Evolutionary conservation across 768 basidiomycete genomes (phyloP).

Genomic region (Hericium rajendrae): DNA sequence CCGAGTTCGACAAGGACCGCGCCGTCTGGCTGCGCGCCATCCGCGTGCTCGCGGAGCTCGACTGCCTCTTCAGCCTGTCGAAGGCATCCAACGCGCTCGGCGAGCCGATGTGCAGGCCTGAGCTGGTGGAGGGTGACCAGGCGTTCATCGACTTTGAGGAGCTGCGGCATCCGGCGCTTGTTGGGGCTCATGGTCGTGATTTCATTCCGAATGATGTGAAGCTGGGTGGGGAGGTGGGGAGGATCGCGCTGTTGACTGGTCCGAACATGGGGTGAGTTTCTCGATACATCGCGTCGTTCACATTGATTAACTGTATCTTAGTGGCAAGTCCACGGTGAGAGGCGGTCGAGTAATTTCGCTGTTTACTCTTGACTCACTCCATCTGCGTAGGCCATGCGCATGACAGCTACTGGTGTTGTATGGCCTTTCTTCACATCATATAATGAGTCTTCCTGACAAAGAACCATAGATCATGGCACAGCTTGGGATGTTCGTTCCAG

Average conservation of each 20-base stretch:
- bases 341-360: too few species aligned
- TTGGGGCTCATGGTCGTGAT: slow-evolving; percentile 48
- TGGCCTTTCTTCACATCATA: slow-evolving; percentile 15
- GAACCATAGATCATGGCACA: slow-evolving; percentile 74
- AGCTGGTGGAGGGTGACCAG: slow-evolving; percentile 69
- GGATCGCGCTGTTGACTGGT: slow-evolving; percentile 84
- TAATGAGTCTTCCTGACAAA: too few species aligned
- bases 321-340: slow-evolving; percentile 71
- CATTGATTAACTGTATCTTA: slow-evolving; percentile 16
- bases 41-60: slow-evolving; percentile 87
- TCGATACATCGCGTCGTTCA: neutral
- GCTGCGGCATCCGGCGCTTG: slow-evolving; percentile 82
- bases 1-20: slow-evolving; percentile 76
- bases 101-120: slow-evolving; percentile 89
- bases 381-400: slow-evolving; percentile 63
- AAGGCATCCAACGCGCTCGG: slow-evolving; percentile 85
- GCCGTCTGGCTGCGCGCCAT: slow-evolving; percentile 75
- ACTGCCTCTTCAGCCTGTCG: slow-evolving; percentile 87
- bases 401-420: slow-evolving; percentile 91
- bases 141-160: slow-evolving; percentile 85
- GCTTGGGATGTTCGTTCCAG: slow-evolving; percentile 92
- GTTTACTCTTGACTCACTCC: neutral
- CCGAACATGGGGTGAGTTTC: slow-evolving; percentile 80
- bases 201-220: slow-evolving; percentile 94
- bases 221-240: slow-evolving; percentile 66